A percentile compares a stretch with the other conserved stretches of the same genome.
These are phyloP conservation scores for Cutaneotrichosporon spelunceum DNA, from an alignment of 1,284 basidiomycete species.

Conservation along the genomic window DNA sequence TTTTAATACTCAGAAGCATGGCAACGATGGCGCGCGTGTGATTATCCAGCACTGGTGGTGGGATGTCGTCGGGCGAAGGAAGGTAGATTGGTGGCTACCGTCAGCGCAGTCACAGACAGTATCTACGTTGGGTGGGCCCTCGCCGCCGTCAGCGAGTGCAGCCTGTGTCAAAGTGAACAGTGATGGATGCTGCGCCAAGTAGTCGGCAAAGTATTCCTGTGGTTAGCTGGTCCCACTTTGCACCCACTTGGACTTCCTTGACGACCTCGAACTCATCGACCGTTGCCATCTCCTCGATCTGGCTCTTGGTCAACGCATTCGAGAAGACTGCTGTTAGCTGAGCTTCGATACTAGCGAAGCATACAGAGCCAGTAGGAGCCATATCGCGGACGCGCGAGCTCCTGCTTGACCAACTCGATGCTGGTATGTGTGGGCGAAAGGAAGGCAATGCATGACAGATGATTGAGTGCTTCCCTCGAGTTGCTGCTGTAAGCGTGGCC, in stretches of 20 bases:
- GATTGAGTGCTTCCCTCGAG: conserved; percentile 81
- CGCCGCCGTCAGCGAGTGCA: conserved; percentile 48
- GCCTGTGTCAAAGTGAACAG: conserved; percentile 83
- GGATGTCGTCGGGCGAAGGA: conserved; percentile 58
- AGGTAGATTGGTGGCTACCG: conserved; percentile 51
- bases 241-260: conserved; percentile 83
- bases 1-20: conserved; percentile 88
- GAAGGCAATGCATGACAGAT: conserved; percentile 96
- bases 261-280: conserved; percentile 97
- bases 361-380: conserved; percentile 96
- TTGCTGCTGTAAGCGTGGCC: conserved; percentile 44
- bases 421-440: conserved; percentile 76
- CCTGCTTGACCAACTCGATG: conserved; percentile 74
- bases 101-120: background rate
- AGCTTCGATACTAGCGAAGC: conserved; percentile 42
- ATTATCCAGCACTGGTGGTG: conserved; percentile 67
- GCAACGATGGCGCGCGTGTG: conserved; percentile 80
- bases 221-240: conserved; percentile 11
- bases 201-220: conserved; percentile 95
- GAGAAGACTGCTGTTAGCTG: conserved; percentile 71
- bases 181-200: conserved; percentile 77
- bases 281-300: conserved; percentile 89
- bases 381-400: conserved; percentile 86
- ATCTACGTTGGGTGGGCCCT: conserved; percentile 49
- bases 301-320: conserved; percentile 81